Evolutionary conservation across 495 filamentous ascomycete species (phyloP), one percentile per base, ranked within the genome.

Genomic region (Hypoxylon fragiforme): DNA sequence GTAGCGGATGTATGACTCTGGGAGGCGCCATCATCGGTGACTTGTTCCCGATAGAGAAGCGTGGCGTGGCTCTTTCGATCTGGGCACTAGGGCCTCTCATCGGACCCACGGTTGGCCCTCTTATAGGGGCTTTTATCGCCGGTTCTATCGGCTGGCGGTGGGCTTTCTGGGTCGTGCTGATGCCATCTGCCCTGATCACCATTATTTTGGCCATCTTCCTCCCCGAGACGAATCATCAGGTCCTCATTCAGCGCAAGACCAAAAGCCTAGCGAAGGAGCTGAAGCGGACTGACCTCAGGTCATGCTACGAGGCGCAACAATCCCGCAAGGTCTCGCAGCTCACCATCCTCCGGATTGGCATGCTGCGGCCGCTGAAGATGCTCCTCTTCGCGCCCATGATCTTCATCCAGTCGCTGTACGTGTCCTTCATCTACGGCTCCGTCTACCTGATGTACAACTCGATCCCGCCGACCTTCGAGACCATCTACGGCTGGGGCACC

Each of bases 391-490:
- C 69, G 31, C 83, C 85, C 3, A 88, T 90, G 51, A 83, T 88
- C 19, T 79, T 85, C 51, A 68, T 86, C 21, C 78, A 90, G 18
- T 87, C 83, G 3, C 48, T 89, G 3, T 91, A 90, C 69, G 83
- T 90, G 70, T 79, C 85, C 32, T 84, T 90, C 57, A 77, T 84
- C 7, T 91, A 91, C 63, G 85, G 85, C 9, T 84, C 85, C 31
- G 70, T 91, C 11, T 92, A 92, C 66, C 81, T 92, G 59, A 79
- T 91, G 52, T 89, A 87, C 73, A 85, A 83, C 42, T 82, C 84
- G 7, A 82, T 86, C 64, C 80, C 85, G 0, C 68, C 74, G 9
- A 82, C 85, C 26, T 88, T 84, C 57, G 66, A 74, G 15, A 57
- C 64, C 13, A 71, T 74, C 1, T 86, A 87, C 60, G 56, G 64